These are phyloP conservation scores for Botryotinia globosa DNA, from an alignment of 2,329 filamentous ascomycete species.

Conservation along the genomic window DNA sequence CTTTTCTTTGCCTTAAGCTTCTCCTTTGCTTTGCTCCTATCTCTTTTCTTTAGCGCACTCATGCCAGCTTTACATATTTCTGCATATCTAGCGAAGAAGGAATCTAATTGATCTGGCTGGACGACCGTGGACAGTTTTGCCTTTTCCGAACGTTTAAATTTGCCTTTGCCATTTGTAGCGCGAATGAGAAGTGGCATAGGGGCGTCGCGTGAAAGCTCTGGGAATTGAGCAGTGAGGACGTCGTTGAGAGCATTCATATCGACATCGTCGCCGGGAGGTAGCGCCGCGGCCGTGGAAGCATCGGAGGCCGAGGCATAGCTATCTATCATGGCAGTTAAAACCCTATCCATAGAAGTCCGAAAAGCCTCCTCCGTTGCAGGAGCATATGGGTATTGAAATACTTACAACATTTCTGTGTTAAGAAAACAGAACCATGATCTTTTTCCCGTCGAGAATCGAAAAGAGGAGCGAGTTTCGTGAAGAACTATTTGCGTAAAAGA, in stretches of 20 bases:
- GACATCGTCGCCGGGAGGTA: background rate
- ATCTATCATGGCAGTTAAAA: background rate
- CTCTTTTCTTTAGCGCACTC: slow-evolving; percentile 85
- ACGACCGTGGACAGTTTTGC: slow-evolving; percentile 83
- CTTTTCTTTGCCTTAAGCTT: slow-evolving; percentile 66
- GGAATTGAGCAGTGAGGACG: slow-evolving; percentile 48
- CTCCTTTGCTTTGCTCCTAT: slow-evolving; percentile 80
- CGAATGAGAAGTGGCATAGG: slow-evolving; percentile 75
- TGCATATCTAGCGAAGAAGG: slow-evolving; percentile 81
- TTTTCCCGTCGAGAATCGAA: slow-evolving; percentile 44
- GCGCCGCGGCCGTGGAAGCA: background rate
- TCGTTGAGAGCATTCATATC: slow-evolving; percentile 10
- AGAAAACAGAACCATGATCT: slow-evolving; percentile 69
- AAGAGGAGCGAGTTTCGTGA: slow-evolving; percentile 40
- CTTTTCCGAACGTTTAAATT: slow-evolving; percentile 40
- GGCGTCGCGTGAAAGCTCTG: slow-evolving; percentile 56
- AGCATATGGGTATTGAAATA: background rate
- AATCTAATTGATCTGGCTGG: slow-evolving; percentile 68
- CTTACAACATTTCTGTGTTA: slow-evolving; percentile 75
- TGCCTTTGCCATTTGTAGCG: slow-evolving; percentile 16
- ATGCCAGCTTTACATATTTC: slow-evolving; percentile 90
- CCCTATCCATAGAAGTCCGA: too few relatives aligned
- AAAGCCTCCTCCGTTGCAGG: background rate
- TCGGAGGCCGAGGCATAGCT: background rate
- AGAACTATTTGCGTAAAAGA: slow-evolving; percentile 58